Evolutionary conservation across 768 basidiomycete species (phyloP).

Genomic region (Gloeopeniophorella convolvens): DNA sequence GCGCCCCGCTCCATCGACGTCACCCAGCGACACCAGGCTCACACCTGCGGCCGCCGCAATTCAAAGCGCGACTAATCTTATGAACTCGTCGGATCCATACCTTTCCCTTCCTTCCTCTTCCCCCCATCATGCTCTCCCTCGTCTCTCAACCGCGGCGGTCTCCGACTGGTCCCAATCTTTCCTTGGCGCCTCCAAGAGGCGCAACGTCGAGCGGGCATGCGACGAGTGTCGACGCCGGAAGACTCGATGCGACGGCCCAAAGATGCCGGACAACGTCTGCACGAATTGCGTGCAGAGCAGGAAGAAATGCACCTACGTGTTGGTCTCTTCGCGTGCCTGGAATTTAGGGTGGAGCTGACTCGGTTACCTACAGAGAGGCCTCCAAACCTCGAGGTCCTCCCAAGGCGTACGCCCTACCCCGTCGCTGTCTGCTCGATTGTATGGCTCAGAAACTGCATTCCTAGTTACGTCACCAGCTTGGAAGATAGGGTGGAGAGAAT

Average conservation of each 20-base stretch:
- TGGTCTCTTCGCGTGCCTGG: background rate
- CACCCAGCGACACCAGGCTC: background rate
- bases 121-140: background rate
- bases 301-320: slow-evolving; percentile 33
- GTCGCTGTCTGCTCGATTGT: background rate
- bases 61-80: background rate
- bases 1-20: slow-evolving; percentile 1
- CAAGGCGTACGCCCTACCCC: slow-evolving; percentile 30
- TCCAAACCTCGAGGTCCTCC: slow-evolving; percentile 36
- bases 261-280: slow-evolving; percentile 31
- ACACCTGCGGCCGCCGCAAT: slow-evolving; percentile 13
- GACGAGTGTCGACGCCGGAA: slow-evolving; percentile 31
- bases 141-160: background rate
- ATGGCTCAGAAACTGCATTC: background rate
- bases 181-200: slow-evolving; percentile 27
- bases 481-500: slow-evolving; percentile 33
- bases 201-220: slow-evolving; percentile 31
- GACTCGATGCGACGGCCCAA: slow-evolving; percentile 30
- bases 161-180: slow-evolving; percentile 8
- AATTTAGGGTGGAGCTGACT: background rate
- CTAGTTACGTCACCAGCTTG: slow-evolving; percentile 30
- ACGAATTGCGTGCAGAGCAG: slow-evolving; percentile 32
- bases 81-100: slow-evolving; percentile 9
- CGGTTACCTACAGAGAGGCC: slow-evolving; percentile 25
- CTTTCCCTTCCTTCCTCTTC: slow-evolving; percentile 6